Evolutionary conservation across 768 basidiomycete species (phyloP).

Genomic region (Pleurotus tuoliensis): DNA sequence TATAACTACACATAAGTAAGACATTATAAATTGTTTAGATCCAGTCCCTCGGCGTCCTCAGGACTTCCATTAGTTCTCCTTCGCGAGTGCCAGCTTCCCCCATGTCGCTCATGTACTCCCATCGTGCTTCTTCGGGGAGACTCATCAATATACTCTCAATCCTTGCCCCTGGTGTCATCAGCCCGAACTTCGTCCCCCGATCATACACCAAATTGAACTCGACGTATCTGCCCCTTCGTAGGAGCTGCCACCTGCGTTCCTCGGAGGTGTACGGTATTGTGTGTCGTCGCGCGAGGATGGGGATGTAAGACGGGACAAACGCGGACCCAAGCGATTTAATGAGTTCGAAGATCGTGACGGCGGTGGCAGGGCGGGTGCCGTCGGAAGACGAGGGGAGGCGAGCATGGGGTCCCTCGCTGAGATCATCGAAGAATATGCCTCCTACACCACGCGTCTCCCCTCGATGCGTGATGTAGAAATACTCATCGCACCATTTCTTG

Average conservation of each 20-base stretch:
- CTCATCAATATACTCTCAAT: constrained; percentile 92
- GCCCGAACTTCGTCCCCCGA: constrained; percentile 83
- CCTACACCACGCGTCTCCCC: constrained; percentile 85
- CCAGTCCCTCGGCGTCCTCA: constrained; percentile 68
- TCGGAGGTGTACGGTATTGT: constrained; percentile 54
- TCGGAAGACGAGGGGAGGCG: constrained; percentile 44
- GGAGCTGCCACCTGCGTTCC: constrained; percentile 87
- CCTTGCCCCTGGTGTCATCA: constrained; percentile 79
- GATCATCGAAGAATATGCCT: constrained; percentile 96
- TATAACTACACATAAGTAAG: too few species aligned
- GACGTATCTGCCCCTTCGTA: constrained; percentile 89
- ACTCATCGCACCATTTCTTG: constrained; percentile 97
- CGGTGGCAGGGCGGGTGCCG: constrained; percentile 44
- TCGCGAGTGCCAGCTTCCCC: constrained; percentile 65
- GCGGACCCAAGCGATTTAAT: constrained; percentile 69
- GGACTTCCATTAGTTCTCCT: constrained; percentile 53
- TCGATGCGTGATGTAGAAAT: constrained; percentile 91
- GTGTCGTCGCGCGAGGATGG: constrained; percentile 67
- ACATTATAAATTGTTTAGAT: constrained; percentile 21
- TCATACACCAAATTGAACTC: constrained; percentile 92
- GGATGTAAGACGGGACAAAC: constrained; percentile 88
- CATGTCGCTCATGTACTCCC: constrained; percentile 85
- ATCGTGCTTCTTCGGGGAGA: constrained; percentile 80
- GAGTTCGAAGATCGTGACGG: constrained; percentile 74
- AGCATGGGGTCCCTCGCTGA: constrained; percentile 62